These are phyloP conservation scores for Biscogniauxia mediterranea DNA, from an alignment of 2,329 filamentous ascomycete species.

Conservation along the genomic window DNA sequence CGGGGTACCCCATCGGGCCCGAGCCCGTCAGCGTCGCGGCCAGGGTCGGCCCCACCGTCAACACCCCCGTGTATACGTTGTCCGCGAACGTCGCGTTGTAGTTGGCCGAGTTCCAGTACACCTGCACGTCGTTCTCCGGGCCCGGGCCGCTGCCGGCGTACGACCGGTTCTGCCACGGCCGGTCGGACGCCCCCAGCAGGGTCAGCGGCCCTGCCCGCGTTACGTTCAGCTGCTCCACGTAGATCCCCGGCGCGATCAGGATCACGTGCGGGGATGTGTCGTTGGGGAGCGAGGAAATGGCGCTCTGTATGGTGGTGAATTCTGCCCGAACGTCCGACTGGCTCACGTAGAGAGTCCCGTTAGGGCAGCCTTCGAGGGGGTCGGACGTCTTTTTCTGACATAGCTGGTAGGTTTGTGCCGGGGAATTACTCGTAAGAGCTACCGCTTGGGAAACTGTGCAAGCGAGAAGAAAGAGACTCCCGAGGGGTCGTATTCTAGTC, in stretches of 20 bases:
- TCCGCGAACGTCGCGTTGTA: constrained; percentile 47
- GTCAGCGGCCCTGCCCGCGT: constrained; percentile 61
- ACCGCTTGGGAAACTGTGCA: constrained; percentile 1
- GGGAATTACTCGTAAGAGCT: constrained; percentile 7
- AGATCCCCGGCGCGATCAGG: constrained; percentile 58
- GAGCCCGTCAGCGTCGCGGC: constrained; percentile 61
- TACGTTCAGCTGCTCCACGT: constrained; percentile 64
- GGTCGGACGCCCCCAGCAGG: constrained; percentile 56
- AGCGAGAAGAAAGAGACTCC: constrained; percentile 4
- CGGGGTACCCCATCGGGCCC: constrained; percentile 60
- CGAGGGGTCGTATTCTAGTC: background rate
- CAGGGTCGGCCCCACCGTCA: constrained; percentile 63
- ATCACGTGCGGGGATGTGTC: constrained; percentile 50
- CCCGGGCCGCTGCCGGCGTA: constrained; percentile 43
- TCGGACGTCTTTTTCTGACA: constrained; percentile 34
- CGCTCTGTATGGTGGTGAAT: constrained; percentile 40
- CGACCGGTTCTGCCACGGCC: constrained; percentile 31
- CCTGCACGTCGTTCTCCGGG: constrained; percentile 47
- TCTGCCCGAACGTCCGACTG: constrained; percentile 33
- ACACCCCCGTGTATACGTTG: constrained; percentile 60
- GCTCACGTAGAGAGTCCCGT: constrained; percentile 42
- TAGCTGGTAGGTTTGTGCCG: constrained; percentile 29
- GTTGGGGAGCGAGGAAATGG: constrained; percentile 40
- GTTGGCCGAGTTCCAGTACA: constrained; percentile 58
- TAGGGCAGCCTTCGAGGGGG: constrained; percentile 38